Percentiles rank a stretch among this genome's conserved stretches.
Evolutionary conservation across 768 basidiomycete genomes (phyloP).

Genomic region (Boletus patriciae): DNA sequence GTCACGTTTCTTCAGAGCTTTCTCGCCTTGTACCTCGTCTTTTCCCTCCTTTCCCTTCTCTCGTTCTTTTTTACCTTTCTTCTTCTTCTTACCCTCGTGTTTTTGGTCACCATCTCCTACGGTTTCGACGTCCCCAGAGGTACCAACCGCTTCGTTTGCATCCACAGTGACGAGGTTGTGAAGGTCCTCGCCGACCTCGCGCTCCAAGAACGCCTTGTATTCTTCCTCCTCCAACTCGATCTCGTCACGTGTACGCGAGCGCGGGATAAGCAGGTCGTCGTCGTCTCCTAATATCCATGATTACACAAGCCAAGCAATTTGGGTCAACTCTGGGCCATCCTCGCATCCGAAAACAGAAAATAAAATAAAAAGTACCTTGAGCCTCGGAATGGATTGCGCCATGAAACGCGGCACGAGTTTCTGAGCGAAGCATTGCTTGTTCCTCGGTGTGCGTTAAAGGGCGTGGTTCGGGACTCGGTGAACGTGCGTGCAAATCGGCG

Average conservation of each 20-base stretch:
- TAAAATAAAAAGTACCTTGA: conserved; percentile 15
- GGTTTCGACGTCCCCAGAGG: conserved; percentile 27
- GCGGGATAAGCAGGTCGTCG: conserved; percentile 68
- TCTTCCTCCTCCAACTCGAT: conserved; percentile 77
- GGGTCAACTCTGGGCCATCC: not conserved
- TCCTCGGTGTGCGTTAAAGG: conserved; percentile 74
- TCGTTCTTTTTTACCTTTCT: conserved; percentile 34
- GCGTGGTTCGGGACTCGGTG: conserved; percentile 54
- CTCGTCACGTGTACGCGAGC: conserved; percentile 80
- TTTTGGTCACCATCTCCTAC: conserved; percentile 28
- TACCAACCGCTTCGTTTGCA: conserved; percentile 8
- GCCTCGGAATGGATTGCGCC: conserved; percentile 26
- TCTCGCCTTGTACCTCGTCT: conserved; percentile 18
- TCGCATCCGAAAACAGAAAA: not conserved
- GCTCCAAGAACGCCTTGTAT: conserved; percentile 77
- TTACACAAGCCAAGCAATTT: not conserved
- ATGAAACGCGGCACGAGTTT: conserved; percentile 86
- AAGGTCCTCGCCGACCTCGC: conserved; percentile 78
- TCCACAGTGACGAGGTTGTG: conserved; percentile 62
- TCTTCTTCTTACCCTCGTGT: conserved; percentile 36
- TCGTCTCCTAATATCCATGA: conserved; percentile 42
- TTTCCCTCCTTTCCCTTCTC: conserved; percentile 33
- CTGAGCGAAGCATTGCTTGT: conserved; percentile 68
- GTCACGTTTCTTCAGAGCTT: conserved; percentile 19
- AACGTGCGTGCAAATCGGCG: conserved; percentile 48